Evolutionary conservation across 441 rosid species (phyloP).

Genomic region (Pelargonium citronellum): DNA sequence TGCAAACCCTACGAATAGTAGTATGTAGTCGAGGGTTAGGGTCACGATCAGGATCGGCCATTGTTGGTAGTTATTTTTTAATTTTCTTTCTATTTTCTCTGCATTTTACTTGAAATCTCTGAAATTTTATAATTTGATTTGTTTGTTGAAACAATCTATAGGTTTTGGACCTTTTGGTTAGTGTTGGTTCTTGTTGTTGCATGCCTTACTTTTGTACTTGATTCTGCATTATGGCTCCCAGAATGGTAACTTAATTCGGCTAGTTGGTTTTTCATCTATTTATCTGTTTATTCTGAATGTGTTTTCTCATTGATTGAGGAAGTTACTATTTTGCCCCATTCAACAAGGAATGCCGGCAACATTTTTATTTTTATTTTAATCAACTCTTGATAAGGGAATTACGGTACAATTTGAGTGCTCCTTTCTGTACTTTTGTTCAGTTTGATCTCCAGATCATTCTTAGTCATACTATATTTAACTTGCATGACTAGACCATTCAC

Average conservation of each 20-base stretch:
- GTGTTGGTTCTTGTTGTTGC: background rate
- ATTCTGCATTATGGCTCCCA: background rate
- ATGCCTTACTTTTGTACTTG: background rate
- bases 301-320: background rate
- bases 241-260: background rate
- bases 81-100: background rate
- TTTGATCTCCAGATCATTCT: background rate
- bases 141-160: background rate
- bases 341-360: too few relatives aligned
- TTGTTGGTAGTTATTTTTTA: background rate
- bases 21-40: background rate
- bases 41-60: background rate
- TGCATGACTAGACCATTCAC: background rate
- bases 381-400: background rate
- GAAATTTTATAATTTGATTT: background rate
- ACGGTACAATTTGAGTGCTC: background rate
- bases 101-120: conserved; percentile 4
- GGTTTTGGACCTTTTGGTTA: too few relatives aligned
- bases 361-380: background rate
- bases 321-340: background rate
- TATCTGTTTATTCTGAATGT: background rate
- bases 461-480: background rate
- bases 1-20: background rate
- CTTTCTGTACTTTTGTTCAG: background rate
- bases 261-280: background rate